Base-by-base conservation (phyloP, 1,139 yeast genomes). In the Saccharomyces uvarum region DNA sequence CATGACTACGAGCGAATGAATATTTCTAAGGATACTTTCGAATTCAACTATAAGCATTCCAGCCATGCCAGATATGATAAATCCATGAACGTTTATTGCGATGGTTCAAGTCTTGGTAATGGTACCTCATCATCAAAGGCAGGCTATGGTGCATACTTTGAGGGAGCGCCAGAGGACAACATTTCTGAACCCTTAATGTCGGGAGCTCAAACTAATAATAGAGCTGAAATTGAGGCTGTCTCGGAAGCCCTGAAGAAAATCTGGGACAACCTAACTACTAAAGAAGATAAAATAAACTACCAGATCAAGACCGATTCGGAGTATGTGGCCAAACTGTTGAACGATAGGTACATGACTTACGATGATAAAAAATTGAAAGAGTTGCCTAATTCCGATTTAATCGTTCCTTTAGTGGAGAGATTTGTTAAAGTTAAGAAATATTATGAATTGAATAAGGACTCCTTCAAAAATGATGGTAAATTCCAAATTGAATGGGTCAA, bases 71-170 rank as follows among this genome's bases (percentile, higher is more conserved):
- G 52, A 38, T 59, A 46, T 53, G 29, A 50, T n/a, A 50, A 54
- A 32, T 38, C 24, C 6, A 38, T 38, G 44, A 38, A 54, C 31
- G 65, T 86, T 2, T 88, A 79, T 63, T 83, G 87, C 16, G 96
- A 88, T 67, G 96, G 96, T 0, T 86, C 93, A 1, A 75, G 83
- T 0, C 68, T 79, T 44, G 76, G 78, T 6, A 83, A 83, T 59
- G 87, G 87, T 2, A 67, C 65, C 27, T 53, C 56, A 0, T 65
- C 67, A 8, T 73, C 76, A 1, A 57, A 66, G 9, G 88, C 89
- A 0, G 96, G 96, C 0, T 82, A 78, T 63, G 97, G 96, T 16
- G 88, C 86, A 0, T 88, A 73, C 66, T 88, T 79, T 66, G 91
- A 89, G 0, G 70, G 64, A 0, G 67, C 68, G 21, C 87, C 85